phyloP scores from a whole-genome alignment of 257 asterid genomes.

The Nicotiana undulata region DNA sequence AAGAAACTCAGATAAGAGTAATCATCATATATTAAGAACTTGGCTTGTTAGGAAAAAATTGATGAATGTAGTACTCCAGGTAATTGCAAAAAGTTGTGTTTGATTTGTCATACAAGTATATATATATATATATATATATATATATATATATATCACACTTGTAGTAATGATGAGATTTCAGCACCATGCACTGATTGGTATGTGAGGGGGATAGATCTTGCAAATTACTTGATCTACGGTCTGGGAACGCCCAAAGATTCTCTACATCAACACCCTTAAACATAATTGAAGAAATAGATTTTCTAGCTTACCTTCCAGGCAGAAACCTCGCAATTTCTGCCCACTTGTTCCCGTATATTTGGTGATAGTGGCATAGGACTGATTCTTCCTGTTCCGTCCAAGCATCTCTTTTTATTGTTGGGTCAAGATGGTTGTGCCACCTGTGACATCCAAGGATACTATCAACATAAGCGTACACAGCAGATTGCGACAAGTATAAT shows the following conservation, averaged over 20 bases:
- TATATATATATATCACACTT: background rate
- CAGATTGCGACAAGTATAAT: background rate
- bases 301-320: slow-evolving; percentile 55
- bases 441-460: slow-evolving; percentile 28
- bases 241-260: background rate
- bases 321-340: slow-evolving; percentile 69
- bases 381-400: slow-evolving; percentile 69
- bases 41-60: background rate
- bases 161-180: background rate
- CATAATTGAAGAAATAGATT: background rate
- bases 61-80: background rate
- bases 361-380: slow-evolving; percentile 43
- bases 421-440: slow-evolving; percentile 88
- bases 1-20: background rate
- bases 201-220: background rate
- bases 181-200: background rate
- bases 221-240: background rate
- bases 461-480: background rate
- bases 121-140: background rate
- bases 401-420: slow-evolving; percentile 59
- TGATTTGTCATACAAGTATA: background rate
- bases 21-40: background rate
- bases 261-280: background rate
- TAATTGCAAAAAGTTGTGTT: background rate
- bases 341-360: slow-evolving; percentile 67